Percentiles rank a stretch among this genome's conserved stretches.
phyloP scores from a whole-genome alignment of 1,284 basidiomycete species.

The Leucoagaricus sp. region DNA sequence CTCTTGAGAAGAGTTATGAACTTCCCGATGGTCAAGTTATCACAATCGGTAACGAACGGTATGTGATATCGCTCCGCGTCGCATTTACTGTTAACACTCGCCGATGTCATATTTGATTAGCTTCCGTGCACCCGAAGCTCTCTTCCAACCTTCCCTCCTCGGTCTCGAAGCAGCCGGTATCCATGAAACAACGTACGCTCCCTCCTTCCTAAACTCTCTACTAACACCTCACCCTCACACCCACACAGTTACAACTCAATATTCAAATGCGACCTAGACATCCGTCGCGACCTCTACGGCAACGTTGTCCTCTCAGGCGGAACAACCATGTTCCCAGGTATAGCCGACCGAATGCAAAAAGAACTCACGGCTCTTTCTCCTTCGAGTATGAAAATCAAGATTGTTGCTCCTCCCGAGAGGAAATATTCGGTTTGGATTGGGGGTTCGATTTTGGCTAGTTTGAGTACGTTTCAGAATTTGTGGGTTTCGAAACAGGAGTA shows the following conservation, averaged over 20 bases:
- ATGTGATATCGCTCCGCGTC: constrained; percentile 24
- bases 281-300: constrained; percentile 89
- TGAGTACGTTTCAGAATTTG: constrained; percentile 92
- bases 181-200: constrained; percentile 82
- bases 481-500: constrained; percentile 93
- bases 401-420: constrained; percentile 87
- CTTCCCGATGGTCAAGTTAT: constrained; percentile 95
- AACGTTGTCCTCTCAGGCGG: constrained; percentile 96
- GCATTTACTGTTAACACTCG: constrained; percentile 14
- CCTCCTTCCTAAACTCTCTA: constrained; percentile 5
- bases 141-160: constrained; percentile 94
- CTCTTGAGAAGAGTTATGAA: constrained; percentile 93
- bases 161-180: constrained; percentile 93
- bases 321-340: constrained; percentile 97
- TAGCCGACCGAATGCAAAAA: constrained; percentile 96
- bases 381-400: constrained; percentile 91
- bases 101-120: constrained; percentile 33
- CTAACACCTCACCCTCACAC: constrained; percentile 37
- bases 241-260: constrained; percentile 91
- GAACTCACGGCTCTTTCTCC: constrained; percentile 88
- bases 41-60: constrained; percentile 94
- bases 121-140: constrained; percentile 94
- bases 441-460: constrained; percentile 93
- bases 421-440: constrained; percentile 98
- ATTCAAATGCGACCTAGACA: constrained; percentile 78